phyloP scores from a whole-genome alignment of 345 rosid genomes.

The Linum trigynum region DNA sequence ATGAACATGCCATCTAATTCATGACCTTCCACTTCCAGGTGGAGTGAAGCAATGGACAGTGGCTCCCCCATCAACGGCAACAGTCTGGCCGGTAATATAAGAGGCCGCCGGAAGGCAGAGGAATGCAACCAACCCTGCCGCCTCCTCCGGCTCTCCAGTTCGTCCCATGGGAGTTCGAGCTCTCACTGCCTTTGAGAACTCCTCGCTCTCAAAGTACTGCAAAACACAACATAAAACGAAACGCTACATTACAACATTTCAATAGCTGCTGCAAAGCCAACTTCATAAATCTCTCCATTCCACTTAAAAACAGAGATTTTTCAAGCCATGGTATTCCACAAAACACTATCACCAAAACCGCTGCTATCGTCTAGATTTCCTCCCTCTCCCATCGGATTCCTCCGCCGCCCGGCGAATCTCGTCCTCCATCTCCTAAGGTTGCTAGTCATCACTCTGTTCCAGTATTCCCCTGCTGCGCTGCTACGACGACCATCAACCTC shows the following conservation, averaged over 20 bases:
- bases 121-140: neutral
- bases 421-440: too few relatives aligned
- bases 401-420: too few relatives aligned
- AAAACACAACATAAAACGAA: neutral
- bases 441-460: too few relatives aligned
- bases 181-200: neutral
- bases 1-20: too few relatives aligned
- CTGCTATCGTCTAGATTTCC: too few relatives aligned
- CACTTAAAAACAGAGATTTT: too few relatives aligned
- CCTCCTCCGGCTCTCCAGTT: neutral
- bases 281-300: neutral
- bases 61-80: neutral
- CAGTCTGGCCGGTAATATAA: constrained; percentile 1
- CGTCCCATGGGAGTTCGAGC: constrained; percentile 1
- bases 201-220: neutral
- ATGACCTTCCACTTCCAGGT: neutral
- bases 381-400: too few relatives aligned
- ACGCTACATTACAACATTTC: neutral
- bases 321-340: too few relatives aligned
- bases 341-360: too few relatives aligned
- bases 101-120: constrained; percentile 1
- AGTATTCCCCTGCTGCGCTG: too few relatives aligned
- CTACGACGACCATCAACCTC: too few relatives aligned
- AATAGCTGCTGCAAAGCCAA: neutral
- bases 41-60: constrained; percentile 2